Percentiles rank a stretch among this genome's conserved stretches.
phyloP scores from a whole-genome alignment of 176 grass and related monocot species.

The Cenchrus fungigraminus region DNA sequence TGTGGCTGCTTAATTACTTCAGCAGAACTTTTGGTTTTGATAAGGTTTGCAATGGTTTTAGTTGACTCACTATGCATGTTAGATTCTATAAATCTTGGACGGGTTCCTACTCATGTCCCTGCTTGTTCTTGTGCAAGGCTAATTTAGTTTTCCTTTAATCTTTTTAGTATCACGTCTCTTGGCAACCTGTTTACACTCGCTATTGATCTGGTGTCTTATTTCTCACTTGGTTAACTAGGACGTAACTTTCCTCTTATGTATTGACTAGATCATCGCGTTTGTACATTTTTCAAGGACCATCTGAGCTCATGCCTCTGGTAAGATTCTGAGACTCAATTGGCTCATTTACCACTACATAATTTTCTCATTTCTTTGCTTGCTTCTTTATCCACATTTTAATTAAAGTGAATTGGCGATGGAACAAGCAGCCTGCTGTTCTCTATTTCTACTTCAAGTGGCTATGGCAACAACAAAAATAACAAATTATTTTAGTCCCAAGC shows the following conservation, averaged over 20 bases:
- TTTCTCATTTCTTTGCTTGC: slow-evolving; percentile 20
- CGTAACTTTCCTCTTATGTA: slow-evolving; percentile 22
- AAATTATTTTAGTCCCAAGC: background rate
- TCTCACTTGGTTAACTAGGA: slow-evolving; percentile 24
- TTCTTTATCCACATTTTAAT: background rate
- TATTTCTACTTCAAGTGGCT: background rate
- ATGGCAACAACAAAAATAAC: background rate
- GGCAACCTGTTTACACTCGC: background rate
- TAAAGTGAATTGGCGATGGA: slow-evolving; percentile 5
- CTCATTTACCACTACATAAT: background rate
- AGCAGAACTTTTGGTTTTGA: background rate
- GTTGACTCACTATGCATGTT: slow-evolving; percentile 13
- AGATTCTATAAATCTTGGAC: slow-evolving; percentile 9
- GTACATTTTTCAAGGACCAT: slow-evolving; percentile 95
- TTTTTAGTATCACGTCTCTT: background rate
- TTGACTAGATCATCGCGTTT: slow-evolving; percentile 74
- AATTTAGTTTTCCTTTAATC: background rate
- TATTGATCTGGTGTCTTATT: slow-evolving; percentile 9
- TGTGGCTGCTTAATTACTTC: slow-evolving; percentile 2
- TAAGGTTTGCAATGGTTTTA: background rate
- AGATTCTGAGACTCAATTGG: slow-evolving; percentile 47
- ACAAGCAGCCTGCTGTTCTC: slow-evolving; percentile 8
- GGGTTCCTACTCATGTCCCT: background rate
- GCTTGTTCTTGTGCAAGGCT: slow-evolving; percentile 17
- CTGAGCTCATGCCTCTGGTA: slow-evolving; percentile 94